Percentiles rank a stretch among this genome's conserved stretches.
These are phyloP conservation scores for Nitzschia palea DNA, from an alignment of 108 stramenopile species.

Conservation along the genomic window DNA sequence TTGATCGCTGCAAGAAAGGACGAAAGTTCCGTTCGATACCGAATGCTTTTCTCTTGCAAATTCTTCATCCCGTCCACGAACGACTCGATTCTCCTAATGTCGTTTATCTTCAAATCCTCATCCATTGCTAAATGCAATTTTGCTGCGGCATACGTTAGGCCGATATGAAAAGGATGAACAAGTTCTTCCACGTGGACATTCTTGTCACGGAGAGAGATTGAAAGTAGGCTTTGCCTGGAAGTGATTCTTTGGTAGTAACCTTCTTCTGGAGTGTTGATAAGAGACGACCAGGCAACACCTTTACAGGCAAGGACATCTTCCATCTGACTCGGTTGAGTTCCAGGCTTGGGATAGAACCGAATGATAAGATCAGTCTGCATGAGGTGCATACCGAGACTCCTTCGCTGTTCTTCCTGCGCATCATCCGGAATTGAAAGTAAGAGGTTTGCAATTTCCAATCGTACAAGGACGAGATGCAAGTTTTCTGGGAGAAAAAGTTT, in stretches of 20 bases:
- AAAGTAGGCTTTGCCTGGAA: conserved; percentile 38
- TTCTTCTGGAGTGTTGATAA: conserved; percentile 32
- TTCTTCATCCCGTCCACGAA: background rate
- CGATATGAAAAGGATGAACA: conserved; percentile 28
- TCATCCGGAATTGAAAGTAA: conserved; percentile 22
- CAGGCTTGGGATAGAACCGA: conserved; percentile 26
- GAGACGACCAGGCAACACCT: conserved; percentile 44
- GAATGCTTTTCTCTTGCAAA: background rate
- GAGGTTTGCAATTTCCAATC: conserved; percentile 29
- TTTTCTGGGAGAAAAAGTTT: conserved; percentile 27
- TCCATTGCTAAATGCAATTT: conserved; percentile 26
- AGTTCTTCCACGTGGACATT: conserved; percentile 2
- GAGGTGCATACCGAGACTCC: conserved; percentile 17
- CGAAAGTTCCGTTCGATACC: background rate
- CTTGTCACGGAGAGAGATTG: conserved; percentile 4
- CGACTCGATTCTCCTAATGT: conserved; percentile 30
- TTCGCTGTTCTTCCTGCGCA: background rate
- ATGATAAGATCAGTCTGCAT: conserved; percentile 20
- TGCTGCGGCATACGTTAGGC: conserved; percentile 25
- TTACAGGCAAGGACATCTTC: conserved; percentile 32
- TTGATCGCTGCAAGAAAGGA: background rate
- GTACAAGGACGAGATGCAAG: conserved; percentile 31
- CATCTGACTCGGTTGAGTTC: conserved; percentile 2
- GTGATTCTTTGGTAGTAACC: conserved; percentile 30
- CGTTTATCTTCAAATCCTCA: conserved; percentile 39